Base-by-base conservation (phyloP, 208 protist genomes). In the Willaertia magna region DNA sequence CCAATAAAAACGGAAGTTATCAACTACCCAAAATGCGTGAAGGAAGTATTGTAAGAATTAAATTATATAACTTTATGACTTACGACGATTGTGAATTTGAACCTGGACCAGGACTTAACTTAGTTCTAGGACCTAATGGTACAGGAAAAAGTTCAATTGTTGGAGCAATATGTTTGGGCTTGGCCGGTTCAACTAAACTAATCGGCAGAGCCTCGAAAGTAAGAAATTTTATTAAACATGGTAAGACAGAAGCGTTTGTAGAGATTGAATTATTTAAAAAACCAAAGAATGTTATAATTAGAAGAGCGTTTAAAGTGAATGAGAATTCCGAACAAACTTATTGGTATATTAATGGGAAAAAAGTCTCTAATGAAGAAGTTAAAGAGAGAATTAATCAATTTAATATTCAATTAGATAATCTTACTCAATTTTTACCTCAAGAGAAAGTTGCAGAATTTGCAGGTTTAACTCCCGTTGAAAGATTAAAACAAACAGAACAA, bases 61-160 rank as follows among this genome's bases (percentile, higher is more conserved):
- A 76, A 52, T 2, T 91, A 30, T 20, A 83, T 14, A 86, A 91
- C 44, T 90, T 91, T 52, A 85, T 89, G 61, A 89, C 86, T 7
- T 91, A 91, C 34, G 85, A 88, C 34, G 55, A 74, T 11, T 75
- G 85, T 39, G 52, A 79, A 40, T 88, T 92, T n/a, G 47, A 42
- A 26, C 89, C 89, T 52, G 90, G 90, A 44, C 90, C 90, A 1
- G 48, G 87, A 4, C 49, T 92, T 30, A 92, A 92, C 81, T 48
- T 92, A 0, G 82, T 92, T 40, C 52, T 90, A 11, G 90, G 88
- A n/a, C 90, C 90, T 2, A 92, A 92, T 85, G 90, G 90, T 22
- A 82, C 87, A 42, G 43, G 89, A 22, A 89, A 89, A 42, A 83
- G 49, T 67, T 86, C 87, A 1, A 88, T 89, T 48, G 81, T 89